phyloP scores from a whole-genome alignment of 2,329 filamentous ascomycete genomes.

The Fusarium nodosum region DNA sequence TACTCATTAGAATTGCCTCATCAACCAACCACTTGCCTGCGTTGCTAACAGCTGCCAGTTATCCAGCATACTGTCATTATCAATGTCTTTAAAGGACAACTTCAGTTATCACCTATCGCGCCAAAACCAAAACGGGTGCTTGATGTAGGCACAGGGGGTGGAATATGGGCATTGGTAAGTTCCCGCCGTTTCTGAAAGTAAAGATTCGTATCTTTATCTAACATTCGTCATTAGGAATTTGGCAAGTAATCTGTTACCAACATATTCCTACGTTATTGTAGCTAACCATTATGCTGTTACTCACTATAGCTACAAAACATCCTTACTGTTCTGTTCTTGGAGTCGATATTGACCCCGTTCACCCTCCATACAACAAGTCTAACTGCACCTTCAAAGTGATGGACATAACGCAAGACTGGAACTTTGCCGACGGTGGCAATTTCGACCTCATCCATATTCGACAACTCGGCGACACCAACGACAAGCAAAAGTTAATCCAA shows the following conservation, averaged over 20 bases:
- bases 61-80: conserved; percentile 44
- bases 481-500: conserved; percentile 36
- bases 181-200: not conserved
- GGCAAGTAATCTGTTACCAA: conserved; percentile 15
- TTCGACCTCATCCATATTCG: conserved; percentile 43
- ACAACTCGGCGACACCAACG: conserved; percentile 38
- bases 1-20: conserved; percentile 15
- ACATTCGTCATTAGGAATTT: conserved; percentile 37
- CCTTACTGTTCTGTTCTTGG: conserved; percentile 42
- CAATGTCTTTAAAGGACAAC: conserved; percentile 41
- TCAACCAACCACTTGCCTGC: not conserved
- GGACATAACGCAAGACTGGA: conserved; percentile 44
- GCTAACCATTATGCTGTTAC: conserved; percentile 15
- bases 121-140: conserved; percentile 38
- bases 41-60: conserved; percentile 35
- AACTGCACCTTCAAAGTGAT: conserved; percentile 40
- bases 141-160: conserved; percentile 42
- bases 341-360: conserved; percentile 41
- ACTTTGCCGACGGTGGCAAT: conserved; percentile 25
- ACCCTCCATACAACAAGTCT: conserved; percentile 33
- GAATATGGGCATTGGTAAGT: conserved; percentile 43
- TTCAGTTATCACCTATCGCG: conserved; percentile 40
- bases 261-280: not conserved
- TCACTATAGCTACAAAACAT: conserved; percentile 35
- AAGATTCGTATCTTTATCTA: conserved; percentile 3